Percentiles rank a stretch among this genome's conserved stretches.
These are phyloP conservation scores for Naematelia aurantialba DNA, from an alignment of 768 basidiomycete species.

Conservation along the genomic window DNA sequence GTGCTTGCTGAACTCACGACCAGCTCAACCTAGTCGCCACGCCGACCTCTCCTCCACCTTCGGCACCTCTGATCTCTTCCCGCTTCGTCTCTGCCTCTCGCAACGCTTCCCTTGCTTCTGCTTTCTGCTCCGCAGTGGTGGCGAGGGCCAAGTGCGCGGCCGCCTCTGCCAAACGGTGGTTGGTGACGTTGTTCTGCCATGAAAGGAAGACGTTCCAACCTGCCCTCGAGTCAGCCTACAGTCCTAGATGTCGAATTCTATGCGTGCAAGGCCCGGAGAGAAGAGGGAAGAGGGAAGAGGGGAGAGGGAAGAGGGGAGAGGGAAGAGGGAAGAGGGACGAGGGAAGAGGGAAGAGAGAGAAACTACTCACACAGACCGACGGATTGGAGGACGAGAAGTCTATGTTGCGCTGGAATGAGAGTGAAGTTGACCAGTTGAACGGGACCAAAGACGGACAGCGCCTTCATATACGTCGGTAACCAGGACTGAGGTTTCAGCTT, in stretches of 20 bases:
- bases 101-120: slow-evolving; percentile 12
- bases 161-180: slow-evolving; percentile 24
- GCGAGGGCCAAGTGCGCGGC: slow-evolving; percentile 11
- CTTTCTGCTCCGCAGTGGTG: neutral
- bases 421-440: slow-evolving; percentile 46
- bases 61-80: slow-evolving; percentile 15
- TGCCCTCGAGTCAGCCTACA: slow-evolving; percentile 1
- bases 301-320: no score
- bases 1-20: slow-evolving; percentile 8
- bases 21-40: slow-evolving; percentile 28
- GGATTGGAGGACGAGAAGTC: slow-evolving; percentile 39
- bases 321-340: no score
- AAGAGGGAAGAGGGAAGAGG: neutral
- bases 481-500: slow-evolving; percentile 15
- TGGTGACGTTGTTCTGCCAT: slow-evolving; percentile 42
- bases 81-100: slow-evolving; percentile 20
- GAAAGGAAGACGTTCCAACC: slow-evolving; percentile 49
- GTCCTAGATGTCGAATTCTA: neutral
- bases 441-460: slow-evolving; percentile 40
- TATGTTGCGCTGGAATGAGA: slow-evolving; percentile 41
- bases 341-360: neutral
- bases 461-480: slow-evolving; percentile 39
- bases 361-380: slow-evolving; percentile 35
- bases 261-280: neutral
- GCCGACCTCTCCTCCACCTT: slow-evolving; percentile 21